Percentiles rank a stretch among this genome's conserved stretches.
Evolutionary conservation across 2,329 filamentous ascomycete genomes (phyloP).

Genomic region (Diplodia mutila): DNA sequence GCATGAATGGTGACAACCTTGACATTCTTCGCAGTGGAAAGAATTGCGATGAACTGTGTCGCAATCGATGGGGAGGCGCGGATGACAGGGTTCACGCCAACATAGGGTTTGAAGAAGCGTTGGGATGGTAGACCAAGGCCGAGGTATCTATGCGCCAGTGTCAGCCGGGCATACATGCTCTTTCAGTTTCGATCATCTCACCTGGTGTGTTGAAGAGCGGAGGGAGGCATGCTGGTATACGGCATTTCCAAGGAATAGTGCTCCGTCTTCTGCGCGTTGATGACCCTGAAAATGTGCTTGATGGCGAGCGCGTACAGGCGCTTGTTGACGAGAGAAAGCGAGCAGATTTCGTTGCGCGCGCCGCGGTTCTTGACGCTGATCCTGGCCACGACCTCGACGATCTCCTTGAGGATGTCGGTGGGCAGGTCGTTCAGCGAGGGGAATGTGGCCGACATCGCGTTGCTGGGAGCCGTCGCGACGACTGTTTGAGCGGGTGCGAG

Average conservation of each 20-base stretch:
- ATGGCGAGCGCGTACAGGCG: background rate
- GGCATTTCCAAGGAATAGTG: background rate
- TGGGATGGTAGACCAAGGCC: background rate
- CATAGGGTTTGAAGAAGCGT: background rate
- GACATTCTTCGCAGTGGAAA: background rate
- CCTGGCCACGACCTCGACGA: background rate
- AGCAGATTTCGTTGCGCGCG: background rate
- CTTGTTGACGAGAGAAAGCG: background rate
- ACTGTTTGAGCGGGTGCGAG: background rate
- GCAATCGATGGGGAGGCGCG: background rate
- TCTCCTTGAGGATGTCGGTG: background rate
- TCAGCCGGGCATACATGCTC: background rate
- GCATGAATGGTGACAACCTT: background rate
- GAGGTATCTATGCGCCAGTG: background rate
- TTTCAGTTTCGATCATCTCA: background rate
- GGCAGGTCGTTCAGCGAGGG: background rate
- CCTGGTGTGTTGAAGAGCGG: background rate
- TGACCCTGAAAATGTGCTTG: background rate
- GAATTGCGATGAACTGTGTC: background rate
- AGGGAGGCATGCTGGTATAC: background rate
- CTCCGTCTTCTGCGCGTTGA: background rate
- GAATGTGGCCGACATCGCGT: background rate
- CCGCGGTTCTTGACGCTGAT: background rate
- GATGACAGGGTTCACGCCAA: background rate
- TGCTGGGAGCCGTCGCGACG: background rate